Percentiles rank a stretch among this genome's conserved stretches.
These are phyloP conservation scores for Allomyces javanicus DNA, from an alignment of 192 early-diverging fungal species.

Conservation along the genomic window DNA sequence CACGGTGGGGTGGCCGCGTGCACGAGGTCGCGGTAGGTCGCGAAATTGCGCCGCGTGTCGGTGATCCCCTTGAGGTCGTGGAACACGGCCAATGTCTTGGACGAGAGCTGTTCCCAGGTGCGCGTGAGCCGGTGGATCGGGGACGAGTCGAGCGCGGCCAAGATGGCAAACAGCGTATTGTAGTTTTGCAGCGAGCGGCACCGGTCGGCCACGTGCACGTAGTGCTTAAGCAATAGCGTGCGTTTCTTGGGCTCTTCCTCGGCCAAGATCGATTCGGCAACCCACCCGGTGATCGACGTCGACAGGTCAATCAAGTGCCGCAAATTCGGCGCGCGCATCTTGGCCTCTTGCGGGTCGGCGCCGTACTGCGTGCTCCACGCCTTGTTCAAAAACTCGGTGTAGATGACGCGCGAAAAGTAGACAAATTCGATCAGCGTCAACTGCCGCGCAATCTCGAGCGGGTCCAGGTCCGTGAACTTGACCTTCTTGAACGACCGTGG, in stretches of 20 bases:
- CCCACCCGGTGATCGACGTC: constrained; percentile 76
- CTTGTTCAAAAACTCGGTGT: constrained; percentile 77
- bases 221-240: constrained; percentile 53
- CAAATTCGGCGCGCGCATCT: constrained; percentile 51
- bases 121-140: constrained; percentile 72
- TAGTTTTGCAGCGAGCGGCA: constrained; percentile 84
- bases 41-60: constrained; percentile 44
- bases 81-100: constrained; percentile 1
- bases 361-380: constrained; percentile 53
- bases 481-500: constrained; percentile 63
- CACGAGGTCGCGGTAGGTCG: constrained; percentile 26
- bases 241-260: constrained; percentile 69
- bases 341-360: constrained; percentile 30
- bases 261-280: constrained; percentile 57
- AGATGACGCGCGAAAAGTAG: constrained; percentile 60
- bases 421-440: constrained; percentile 79
- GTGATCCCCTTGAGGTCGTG: constrained; percentile 30
- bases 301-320: constrained; percentile 67
- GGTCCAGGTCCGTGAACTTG: constrained; percentile 71
- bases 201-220: constrained; percentile 61
- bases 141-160: constrained; percentile 72
- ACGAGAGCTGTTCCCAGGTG: constrained; percentile 57
- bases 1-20: constrained; percentile 35
- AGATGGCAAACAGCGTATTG: constrained; percentile 74
- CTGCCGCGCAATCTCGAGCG: constrained; percentile 83